Evolutionary conservation across 2,329 filamentous ascomycete genomes (phyloP).

Genomic region (Neofusicoccum kwambonambiense): DNA sequence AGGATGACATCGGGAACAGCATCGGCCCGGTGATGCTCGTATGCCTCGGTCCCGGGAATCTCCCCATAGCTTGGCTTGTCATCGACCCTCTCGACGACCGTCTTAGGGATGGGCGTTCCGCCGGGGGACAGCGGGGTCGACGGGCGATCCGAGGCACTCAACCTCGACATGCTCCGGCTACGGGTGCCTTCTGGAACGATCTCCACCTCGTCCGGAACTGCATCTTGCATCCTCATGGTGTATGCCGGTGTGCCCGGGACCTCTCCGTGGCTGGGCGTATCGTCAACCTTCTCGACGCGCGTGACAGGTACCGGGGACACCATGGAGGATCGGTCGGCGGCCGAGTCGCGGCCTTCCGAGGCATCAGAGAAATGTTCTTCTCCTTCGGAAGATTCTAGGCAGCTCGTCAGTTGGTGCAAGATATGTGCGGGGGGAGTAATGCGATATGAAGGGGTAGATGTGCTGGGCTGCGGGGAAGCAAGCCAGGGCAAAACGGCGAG

Average conservation of each 20-base stretch:
- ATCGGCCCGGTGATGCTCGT: slow-evolving; percentile 57
- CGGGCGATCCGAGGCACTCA: slow-evolving; percentile 46
- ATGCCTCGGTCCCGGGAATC: slow-evolving; percentile 59
- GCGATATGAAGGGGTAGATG: neutral
- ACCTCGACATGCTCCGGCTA: slow-evolving; percentile 39
- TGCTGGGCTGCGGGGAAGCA: neutral
- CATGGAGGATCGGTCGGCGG: slow-evolving; percentile 39
- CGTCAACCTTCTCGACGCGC: slow-evolving; percentile 63
- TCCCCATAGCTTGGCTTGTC: slow-evolving; percentile 59
- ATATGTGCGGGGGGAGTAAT: neutral
- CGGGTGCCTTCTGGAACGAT: slow-evolving; percentile 47
- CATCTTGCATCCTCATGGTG: slow-evolving; percentile 57
- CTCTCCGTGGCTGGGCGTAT: slow-evolving; percentile 54
- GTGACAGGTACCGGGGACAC: slow-evolving; percentile 59
- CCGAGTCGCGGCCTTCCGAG: slow-evolving; percentile 53
- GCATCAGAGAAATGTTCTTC: slow-evolving; percentile 67
- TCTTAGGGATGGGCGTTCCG: slow-evolving; percentile 56
- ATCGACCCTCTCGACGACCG: slow-evolving; percentile 62
- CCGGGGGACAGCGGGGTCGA: slow-evolving; percentile 44
- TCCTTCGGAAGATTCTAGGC: slow-evolving; percentile 48
- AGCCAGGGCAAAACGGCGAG: neutral
- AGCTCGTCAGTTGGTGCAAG: neutral
- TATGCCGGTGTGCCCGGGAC: slow-evolving; percentile 62
- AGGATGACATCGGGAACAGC: slow-evolving; percentile 59
- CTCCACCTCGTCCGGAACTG: slow-evolving; percentile 64